Evolutionary conservation across 495 filamentous ascomycete species (phyloP), one percentile per base, ranked within the genome.

Genomic region (Aspergillus nanangensis): DNA sequence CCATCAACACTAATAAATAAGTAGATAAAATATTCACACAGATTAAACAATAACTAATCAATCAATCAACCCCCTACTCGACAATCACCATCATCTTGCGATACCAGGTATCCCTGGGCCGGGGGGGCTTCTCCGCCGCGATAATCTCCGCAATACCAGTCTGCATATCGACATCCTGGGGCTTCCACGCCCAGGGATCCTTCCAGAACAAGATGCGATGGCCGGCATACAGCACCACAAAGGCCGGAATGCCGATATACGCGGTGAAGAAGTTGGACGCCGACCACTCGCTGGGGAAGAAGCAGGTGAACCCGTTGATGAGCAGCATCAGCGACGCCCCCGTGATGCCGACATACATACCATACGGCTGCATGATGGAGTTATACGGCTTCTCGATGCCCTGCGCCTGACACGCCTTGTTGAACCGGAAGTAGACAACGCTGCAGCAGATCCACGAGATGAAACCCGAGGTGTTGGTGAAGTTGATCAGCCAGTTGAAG

Each of bases 261-360:
- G 81, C 70, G 5, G 81, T 79, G 38, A 86, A 63, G 56, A 86
- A 86, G 32, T 54, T 67, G 38, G 55, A 63, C 8, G 64, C 69
- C 17, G 65, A 66, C 70, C 72, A 84, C 8, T 76, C 56, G 1
- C 69, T 66, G 0, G 78, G 75, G 57, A 80, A 81, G 53, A 84
- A 84, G 15, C 79, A 77, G 20, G 73, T 71, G 56, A 83, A 85
- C 5, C 82, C 82, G 54, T 81, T 84, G 55, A 83, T 72, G 5
- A 85, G 56, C 4, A 60, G 57, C 35, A 84, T 65, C 43, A 83
- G 63, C 10, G 55, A 54, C 38, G 82, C 76, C 38, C 65, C 68
- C 2, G 67, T 64, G 2, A 82, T 49, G 0, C 70, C 64, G 38
- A 76, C 52, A 47, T 63, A 79, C 0, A 80, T 65, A 14, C 69